Conservation (phyloP, 2,329 filamentous ascomycete genomes). For the Plectosphaerella plurivora region DNA sequence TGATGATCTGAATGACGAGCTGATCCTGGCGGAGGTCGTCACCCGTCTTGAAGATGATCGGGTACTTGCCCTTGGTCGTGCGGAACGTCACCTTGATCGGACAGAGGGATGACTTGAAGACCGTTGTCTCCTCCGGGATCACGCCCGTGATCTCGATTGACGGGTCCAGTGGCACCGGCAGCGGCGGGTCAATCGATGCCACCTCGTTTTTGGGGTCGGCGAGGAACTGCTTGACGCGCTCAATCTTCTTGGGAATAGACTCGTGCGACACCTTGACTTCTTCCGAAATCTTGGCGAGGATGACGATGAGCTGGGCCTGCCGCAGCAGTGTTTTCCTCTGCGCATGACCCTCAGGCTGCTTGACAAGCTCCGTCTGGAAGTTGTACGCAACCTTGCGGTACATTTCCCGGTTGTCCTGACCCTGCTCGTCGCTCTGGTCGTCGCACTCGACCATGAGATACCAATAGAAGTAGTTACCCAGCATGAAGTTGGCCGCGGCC, state of each 20-base stretch:
- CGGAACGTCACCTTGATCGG: conserved; percentile 90
- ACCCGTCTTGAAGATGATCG: conserved; percentile 94
- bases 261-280: conserved; percentile 81
- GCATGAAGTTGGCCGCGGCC: conserved; percentile 79
- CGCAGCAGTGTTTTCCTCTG: conserved; percentile 72
- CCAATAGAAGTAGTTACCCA: conserved; percentile 97
- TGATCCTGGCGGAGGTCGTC: conserved; percentile 97
- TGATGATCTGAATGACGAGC: conserved; percentile 89
- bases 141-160: conserved; percentile 74
- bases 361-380: conserved; percentile 85
- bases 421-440: conserved; percentile 72
- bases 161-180: conserved; percentile 86
- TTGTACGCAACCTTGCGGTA: conserved; percentile 94
- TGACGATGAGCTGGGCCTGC: conserved; percentile 84
- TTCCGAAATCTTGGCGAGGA: conserved; percentile 82
- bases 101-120: conserved; percentile 93
- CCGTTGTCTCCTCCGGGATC: conserved; percentile 76
- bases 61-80: conserved; percentile 75
- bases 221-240: conserved; percentile 78
- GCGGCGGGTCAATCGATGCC: conserved; percentile 72
- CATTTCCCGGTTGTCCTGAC: conserved; percentile 71
- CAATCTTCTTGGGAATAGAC: conserved; percentile 73
- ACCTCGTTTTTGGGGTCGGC: conserved; percentile 90
- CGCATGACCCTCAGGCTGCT: conserved; percentile 64
- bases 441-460: conserved; percentile 98